Evolutionary conservation across 140 eudicot species (phyloP), one percentile per base, ranked within the genome.

Genomic region (Flaveria floridana): DNA sequence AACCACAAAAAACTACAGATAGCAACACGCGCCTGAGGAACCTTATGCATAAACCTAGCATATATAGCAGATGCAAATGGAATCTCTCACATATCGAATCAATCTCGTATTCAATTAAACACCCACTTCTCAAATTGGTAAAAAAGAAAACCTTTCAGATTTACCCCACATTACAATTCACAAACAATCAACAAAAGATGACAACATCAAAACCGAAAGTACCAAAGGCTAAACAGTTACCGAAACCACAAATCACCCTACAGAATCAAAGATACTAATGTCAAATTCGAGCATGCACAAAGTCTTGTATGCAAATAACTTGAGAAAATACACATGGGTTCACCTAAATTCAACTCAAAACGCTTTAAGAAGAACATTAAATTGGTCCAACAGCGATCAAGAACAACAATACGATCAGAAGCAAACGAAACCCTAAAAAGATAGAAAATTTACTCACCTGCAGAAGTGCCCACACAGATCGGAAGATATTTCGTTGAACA

Each of bases 341-440:
- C 16, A 23, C 19, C 70, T 19, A 23, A 50, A 70, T 70, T 78
- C 9, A 78, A 78, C 71, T 46, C 19, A 55, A 53, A 76, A 23
- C 75, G 80, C 58, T 56, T 76, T 23, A 51, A 15, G 16, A 59
- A 58, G 48, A 26, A 41, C 20, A 74, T 79, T 80, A 62, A 80
- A 80, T 4, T 15, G 66, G 79, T 79, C 79, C 48, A 63, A 59
- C 46, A 41, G 30, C 37, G 71, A 68, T 68, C 72, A 74, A 18
- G 12, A 28, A 61, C 48, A 68, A 20, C 11, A 15, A 16, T 12
- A 61, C 19, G 19, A 61, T 61, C 19, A 50, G 78, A 61, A 53
- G 25, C 3, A 16, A 57, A 21, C 42, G 72, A 80, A 80, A 80
- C 84, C 83, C 84, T 80, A 80, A 53, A 37, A 65, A 55, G 47